Percentiles rank a stretch among this genome's conserved stretches.
Evolutionary conservation across 1,284 basidiomycete genomes (phyloP).

Genomic region (Cutaneotrichosporon dermatis): DNA sequence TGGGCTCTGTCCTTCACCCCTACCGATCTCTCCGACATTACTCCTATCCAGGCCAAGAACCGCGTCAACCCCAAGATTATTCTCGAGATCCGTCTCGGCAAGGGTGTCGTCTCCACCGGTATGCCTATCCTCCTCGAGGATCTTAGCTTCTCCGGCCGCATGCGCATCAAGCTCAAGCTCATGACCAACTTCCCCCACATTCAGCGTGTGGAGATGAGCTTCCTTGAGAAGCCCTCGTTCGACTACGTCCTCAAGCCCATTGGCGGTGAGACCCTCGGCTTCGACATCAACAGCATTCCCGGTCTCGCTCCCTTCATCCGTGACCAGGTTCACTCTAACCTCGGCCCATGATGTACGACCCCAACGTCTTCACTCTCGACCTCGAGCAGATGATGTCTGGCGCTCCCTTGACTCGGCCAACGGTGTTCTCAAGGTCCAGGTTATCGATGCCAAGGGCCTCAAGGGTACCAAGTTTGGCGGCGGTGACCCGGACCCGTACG

Average conservation of each 20-base stretch:
- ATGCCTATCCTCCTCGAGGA: conserved; percentile 91
- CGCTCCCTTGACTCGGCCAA: conserved; percentile 78
- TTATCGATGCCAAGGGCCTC: conserved; percentile 64
- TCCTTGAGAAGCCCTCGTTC: conserved; percentile 87
- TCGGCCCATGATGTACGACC: conserved; percentile 78
- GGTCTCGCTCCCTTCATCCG: conserved; percentile 88
- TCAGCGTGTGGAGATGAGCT: conserved; percentile 80
- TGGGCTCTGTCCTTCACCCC: conserved; percentile 95
- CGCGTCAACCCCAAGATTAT: conserved; percentile 95
- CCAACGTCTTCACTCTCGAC: conserved; percentile 81
- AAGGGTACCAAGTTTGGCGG: conserved; percentile 68
- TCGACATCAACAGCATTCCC: conserved; percentile 63
- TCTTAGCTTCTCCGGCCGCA: conserved; percentile 77
- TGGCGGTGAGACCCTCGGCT: conserved; percentile 85
- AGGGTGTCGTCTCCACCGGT: conserved; percentile 74
- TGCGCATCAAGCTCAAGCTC: conserved; percentile 76
- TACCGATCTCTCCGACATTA: conserved; percentile 82
- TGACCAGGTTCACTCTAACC: conserved; percentile 78
- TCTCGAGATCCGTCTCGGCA: conserved; percentile 78
- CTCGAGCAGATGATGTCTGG: conserved; percentile 93
- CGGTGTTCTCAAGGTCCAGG: conserved; percentile 82
- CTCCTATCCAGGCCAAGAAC: conserved; percentile 64
- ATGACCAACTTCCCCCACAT: conserved; percentile 92
- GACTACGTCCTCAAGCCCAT: conserved; percentile 95
- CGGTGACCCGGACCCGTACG: conserved; percentile 82